Evolutionary conservation across 2,329 filamentous ascomycete species (phyloP), one percentile per base, ranked within the genome.

Genomic region (Neonectria magnoliae): DNA sequence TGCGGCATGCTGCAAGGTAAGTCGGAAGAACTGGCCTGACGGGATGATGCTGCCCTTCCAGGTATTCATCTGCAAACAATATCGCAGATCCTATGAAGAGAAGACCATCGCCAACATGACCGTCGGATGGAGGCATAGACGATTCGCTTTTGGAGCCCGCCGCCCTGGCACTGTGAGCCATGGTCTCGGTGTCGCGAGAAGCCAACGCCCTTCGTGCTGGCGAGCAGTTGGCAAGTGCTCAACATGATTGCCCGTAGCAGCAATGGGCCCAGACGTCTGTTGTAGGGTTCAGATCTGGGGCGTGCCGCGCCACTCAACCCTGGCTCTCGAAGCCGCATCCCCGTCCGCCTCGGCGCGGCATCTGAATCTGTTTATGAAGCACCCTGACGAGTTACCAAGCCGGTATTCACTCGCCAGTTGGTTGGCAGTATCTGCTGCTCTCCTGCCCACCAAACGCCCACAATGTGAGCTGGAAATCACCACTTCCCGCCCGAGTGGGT

Each of bases 1-100:
- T 66, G 59, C 64, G 48, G 60, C 29, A 58, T 48, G 33, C 51
- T 44, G 47, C 59, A 18, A 45, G 36, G 16, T 45, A 14, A 22
- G 6, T 20, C 51, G 60, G 53, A 27, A 38, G 57, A 53, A 61
- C 65, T 63, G 57, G 62, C 53, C 53, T 67, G 62, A 64, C 51
- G 18, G 36, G 18, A 22, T 36, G 16, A 16, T 42, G 25, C 57
- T 42, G 31, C 38, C 45, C 42, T 42, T 56, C 31, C 41, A 58
- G 58, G 44, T 42, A 45, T 55, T 57, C 38, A 52, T 50, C 50
- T 57, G 63, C 51, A 62, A 65, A 50, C 31, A 60, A 53, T 38
- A 54, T 41, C 42, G 58, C 16, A 65, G 64, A 67, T 65, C 58
- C 41, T 25, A 55, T 27, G 52, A 11, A n/a, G 57, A 48, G 10